Base-by-base conservation (phyloP, 257 asterid genomes). In the Petrea volubilis region DNA sequence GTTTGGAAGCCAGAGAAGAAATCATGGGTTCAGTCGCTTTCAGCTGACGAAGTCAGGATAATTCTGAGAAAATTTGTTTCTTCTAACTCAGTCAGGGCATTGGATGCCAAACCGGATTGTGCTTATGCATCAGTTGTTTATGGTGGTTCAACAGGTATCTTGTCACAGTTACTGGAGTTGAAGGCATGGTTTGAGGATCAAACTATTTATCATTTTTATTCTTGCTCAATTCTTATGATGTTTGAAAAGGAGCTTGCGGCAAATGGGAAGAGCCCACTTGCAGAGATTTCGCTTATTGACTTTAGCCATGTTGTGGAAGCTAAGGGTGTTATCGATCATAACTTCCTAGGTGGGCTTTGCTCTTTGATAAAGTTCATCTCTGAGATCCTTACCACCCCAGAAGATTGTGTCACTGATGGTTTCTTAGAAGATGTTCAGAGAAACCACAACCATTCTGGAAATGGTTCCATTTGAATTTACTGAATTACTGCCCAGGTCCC, bases 111-210 rank as follows among this genome's bases (percentile, higher is more conserved):
- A 31, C 95, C 93, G 5, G 97, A 94, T 76, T 87, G 97, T 65
- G 84, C 93, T 49, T 87, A 86, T 67, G 96, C 97, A 44, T 86
- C 98, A 23, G 55, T 59, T 40, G 93, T 94, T 64, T 88, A 85
- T 41, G 99, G 99, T 29, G 96, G 97, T 38, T 79, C 97, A 40
- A 67, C 73, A 8, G 97, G 97, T 8, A 82, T 91, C 71, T 77
- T 94, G 31, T 84, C 97, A 0, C 96, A 91, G 75, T 71, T 94
- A 27, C 80, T 86, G 69, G 97, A 91, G 77, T 68, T 94, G 82
- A 93, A 93, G 80, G 76, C 96, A 0, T 93, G 98, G 97, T 90
- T 93, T 71, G 98, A 93, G 86, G 94, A 87, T 75, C 97, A 93
- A 80, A 85, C 96, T 0, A 71, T 57, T 6, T 90, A 80, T 74